A percentile compares a stretch with the other conserved stretches of the same genome.
Evolutionary conservation across 1,284 basidiomycete genomes (phyloP).

Genomic region (Cerioporus squamosus): DNA sequence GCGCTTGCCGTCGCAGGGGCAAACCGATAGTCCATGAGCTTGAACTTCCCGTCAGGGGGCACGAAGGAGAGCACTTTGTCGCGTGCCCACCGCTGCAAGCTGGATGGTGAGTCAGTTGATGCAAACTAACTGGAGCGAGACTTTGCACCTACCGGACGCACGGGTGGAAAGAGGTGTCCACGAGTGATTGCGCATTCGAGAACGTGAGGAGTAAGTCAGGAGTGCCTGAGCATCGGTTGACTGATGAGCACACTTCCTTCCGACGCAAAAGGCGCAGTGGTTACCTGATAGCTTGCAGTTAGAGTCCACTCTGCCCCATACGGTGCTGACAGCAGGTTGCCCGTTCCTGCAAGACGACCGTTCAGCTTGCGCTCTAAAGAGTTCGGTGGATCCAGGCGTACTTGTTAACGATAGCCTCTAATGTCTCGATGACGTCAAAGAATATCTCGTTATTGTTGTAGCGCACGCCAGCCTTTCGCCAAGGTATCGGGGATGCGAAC

Average conservation of each 20-base stretch:
- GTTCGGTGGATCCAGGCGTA: slow-evolving; percentile 40
- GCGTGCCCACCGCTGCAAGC: slow-evolving; percentile 80
- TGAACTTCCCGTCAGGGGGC: slow-evolving; percentile 92
- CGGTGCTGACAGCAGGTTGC: slow-evolving; percentile 69
- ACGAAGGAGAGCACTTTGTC: slow-evolving; percentile 88
- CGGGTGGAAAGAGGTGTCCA: slow-evolving; percentile 87
- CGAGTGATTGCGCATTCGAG: slow-evolving; percentile 75
- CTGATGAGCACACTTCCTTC: neutral
- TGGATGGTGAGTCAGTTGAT: slow-evolving; percentile 33
- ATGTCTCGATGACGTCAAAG: slow-evolving; percentile 88
- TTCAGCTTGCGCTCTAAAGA: neutral
- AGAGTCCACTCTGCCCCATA: slow-evolving; percentile 82
- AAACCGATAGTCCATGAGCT: slow-evolving; percentile 85
- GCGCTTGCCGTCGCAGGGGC: slow-evolving; percentile 40
- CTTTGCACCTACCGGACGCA: slow-evolving; percentile 77
- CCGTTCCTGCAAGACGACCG: slow-evolving; percentile 62
- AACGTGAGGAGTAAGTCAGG: slow-evolving; percentile 88
- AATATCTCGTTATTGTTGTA: slow-evolving; percentile 94
- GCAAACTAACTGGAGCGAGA: no score
- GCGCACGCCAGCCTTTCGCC: slow-evolving; percentile 85
- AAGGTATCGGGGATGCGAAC: slow-evolving; percentile 93
- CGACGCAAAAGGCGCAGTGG: slow-evolving; percentile 5
- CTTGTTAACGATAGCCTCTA: slow-evolving; percentile 87
- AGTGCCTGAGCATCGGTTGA: slow-evolving; percentile 62
- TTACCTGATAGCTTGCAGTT: slow-evolving; percentile 83